These are phyloP conservation scores for Pleurotus pulmonarius DNA, from an alignment of 768 basidiomycete genomes.

Conservation along the genomic window DNA sequence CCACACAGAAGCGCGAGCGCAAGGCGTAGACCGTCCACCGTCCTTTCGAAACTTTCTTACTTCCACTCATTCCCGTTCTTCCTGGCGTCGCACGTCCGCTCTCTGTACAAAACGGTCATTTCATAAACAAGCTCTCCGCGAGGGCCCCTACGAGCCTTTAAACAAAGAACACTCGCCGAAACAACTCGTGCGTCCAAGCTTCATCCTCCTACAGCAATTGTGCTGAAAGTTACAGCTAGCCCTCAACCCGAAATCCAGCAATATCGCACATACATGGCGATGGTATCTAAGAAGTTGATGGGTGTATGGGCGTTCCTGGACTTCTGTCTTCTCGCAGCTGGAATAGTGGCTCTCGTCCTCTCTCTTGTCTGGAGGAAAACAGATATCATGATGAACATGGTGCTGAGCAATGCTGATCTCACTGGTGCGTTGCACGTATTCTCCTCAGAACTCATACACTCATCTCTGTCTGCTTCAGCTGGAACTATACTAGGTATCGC, in stretches of 20 bases:
- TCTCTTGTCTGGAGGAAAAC: constrained; percentile 70
- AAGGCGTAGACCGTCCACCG: constrained; percentile 68
- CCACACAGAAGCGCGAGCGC: constrained; percentile 41
- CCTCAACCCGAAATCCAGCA: constrained; percentile 4
- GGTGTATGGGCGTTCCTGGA: constrained; percentile 72
- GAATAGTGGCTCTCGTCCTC: constrained; percentile 57
- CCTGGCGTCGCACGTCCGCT: constrained; percentile 36
- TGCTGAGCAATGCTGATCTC: constrained; percentile 54
- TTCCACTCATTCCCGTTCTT: constrained; percentile 25
- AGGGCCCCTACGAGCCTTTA: constrained; percentile 31
- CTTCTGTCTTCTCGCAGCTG: constrained; percentile 66
- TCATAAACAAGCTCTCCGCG: constrained; percentile 42
- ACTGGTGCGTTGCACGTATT: constrained; percentile 41
- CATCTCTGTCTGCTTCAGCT: constrained; percentile 35
- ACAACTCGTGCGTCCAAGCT: constrained; percentile 8
- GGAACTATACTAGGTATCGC: constrained; percentile 67
- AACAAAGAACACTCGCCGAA: constrained; percentile 14
- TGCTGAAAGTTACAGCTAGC: neutral
- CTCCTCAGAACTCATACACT: neutral
- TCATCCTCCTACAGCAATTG: too few species aligned
- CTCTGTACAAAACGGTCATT: constrained; percentile 30
- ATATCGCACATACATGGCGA: constrained; percentile 28
- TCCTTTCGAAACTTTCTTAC: constrained; percentile 28
- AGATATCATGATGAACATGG: constrained; percentile 71
- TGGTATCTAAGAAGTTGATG: constrained; percentile 73